Base-by-base conservation (phyloP, 2,329 filamentous ascomycete genomes). In the Trichoderma lentiforme region DNA sequence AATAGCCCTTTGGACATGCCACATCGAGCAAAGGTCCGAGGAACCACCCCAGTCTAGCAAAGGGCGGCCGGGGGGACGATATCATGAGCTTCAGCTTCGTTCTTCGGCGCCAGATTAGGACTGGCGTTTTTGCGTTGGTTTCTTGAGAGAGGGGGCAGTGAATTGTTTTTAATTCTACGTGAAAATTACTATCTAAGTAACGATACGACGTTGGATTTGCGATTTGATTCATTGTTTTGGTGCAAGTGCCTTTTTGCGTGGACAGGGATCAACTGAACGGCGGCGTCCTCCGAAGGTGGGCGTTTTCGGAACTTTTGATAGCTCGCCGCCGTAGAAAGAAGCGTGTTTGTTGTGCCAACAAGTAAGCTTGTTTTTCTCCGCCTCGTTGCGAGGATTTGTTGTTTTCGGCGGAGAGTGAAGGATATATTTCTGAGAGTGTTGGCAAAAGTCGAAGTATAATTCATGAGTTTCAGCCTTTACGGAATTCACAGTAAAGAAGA, bases 221-320 rank as follows among this genome's bases (percentile, higher is more conserved):
- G 18, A 61, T 61, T 36, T 32, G 21, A 36, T 36, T 34, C 18
- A 21, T 34, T 30, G 18, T 21, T 7, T 34, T 4, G 57, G 28
- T 60, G 4, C 56, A 58, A 58, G 6, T 14, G 39, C 24, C 2
- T 7, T 28, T 28, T 28, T 15, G 18, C 18, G 18, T 28, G 8
- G 67, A 70, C 67, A 70, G 43, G 67, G 67, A 70, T 70, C 36
- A 21, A 21, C 4, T 26, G 12, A 69, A 36, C 12, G 3, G 39
- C 66, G 66, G 66, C 66, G 66, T 61, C 36, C 28, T 69, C 56
- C 66, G 66, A 26, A 62, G 58, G 58, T 62, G 30, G 66, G 43
- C 30, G 47, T 12, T 24, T 57, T 36, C 36, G 67, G 67, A 70
- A 70, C 67, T 70, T 70, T 70, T 70, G 67, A 62, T n/a, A 70